Conservation (phyloP, 2,329 filamentous ascomycete genomes). For the Aspergillus cejpii region DNA sequence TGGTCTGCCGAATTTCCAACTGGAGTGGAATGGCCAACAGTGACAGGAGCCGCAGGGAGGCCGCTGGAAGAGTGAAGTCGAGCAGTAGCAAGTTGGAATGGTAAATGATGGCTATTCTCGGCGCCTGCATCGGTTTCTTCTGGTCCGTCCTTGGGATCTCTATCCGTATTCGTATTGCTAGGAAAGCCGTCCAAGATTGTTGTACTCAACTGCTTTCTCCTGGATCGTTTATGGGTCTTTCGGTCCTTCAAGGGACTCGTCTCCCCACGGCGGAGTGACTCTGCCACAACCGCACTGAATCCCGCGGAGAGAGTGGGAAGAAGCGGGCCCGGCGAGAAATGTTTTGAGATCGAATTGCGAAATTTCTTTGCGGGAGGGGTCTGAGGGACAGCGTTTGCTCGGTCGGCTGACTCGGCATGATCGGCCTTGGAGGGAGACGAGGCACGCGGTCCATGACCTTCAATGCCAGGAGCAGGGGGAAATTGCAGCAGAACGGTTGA, state of each 20-base stretch:
- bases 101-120: constrained; percentile 14
- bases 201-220: constrained; percentile 26
- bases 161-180: constrained; percentile 15
- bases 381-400: constrained; percentile 28
- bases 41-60: constrained; percentile 15
- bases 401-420: constrained; percentile 16
- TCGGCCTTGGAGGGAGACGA: constrained; percentile 16
- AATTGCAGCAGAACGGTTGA: constrained; percentile 36
- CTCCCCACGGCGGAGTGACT: constrained; percentile 55
- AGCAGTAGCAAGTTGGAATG: constrained; percentile 19
- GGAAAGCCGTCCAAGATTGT: constrained; percentile 18
- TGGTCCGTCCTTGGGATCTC: constrained; percentile 12
- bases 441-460: constrained; percentile 16
- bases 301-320: constrained; percentile 55
- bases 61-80: constrained; percentile 26
- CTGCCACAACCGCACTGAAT: constrained; percentile 58
- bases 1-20: constrained; percentile 15
- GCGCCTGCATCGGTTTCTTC: constrained; percentile 17
- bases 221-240: constrained; percentile 19
- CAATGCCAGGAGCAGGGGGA: constrained; percentile 34
- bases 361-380: constrained; percentile 34
- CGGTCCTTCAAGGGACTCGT: constrained; percentile 36
- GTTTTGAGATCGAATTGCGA: constrained; percentile 45
- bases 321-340: constrained; percentile 53
- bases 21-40: constrained; percentile 20